Percentiles rank a stretch among this genome's conserved stretches.
phyloP scores from a whole-genome alignment of 1,284 basidiomycete species.

The Anthracocystis setariae region DNA sequence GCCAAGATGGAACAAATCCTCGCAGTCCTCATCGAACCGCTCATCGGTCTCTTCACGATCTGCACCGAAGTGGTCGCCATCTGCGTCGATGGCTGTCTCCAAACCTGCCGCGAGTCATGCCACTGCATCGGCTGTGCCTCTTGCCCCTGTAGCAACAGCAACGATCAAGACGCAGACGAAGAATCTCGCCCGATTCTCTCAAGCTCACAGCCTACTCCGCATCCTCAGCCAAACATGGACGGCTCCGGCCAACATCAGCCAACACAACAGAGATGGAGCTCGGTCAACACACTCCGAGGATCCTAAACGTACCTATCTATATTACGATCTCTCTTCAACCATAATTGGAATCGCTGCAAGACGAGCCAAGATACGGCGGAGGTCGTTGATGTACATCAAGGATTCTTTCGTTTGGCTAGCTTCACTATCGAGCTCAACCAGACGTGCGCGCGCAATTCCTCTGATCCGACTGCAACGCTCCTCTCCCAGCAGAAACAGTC shows the following conservation, averaged over 20 bases:
- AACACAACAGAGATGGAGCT: conserved; percentile 17
- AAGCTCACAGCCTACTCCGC: conserved; percentile 11
- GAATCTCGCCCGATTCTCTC: conserved; percentile 26
- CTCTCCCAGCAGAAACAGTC: conserved; percentile 12
- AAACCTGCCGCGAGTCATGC: conserved; percentile 40
- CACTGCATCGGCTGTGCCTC: conserved; percentile 25
- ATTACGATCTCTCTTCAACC: background rate
- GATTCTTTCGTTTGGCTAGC: conserved; percentile 21
- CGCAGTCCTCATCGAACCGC: conserved; percentile 22
- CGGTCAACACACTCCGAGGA: conserved; percentile 24
- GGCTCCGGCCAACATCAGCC: background rate
- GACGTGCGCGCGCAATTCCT: conserved; percentile 9
- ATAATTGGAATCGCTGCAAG: background rate
- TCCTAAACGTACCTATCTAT: background rate
- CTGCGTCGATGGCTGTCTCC: conserved; percentile 38
- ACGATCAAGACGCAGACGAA: conserved; percentile 12
- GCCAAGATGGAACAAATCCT: conserved; percentile 35
- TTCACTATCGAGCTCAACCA: conserved; percentile 6
- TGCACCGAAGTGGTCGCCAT: conserved; percentile 39
- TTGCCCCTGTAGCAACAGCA: conserved; percentile 8
- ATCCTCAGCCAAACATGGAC: conserved; percentile 11
- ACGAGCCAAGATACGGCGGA: conserved; percentile 11
- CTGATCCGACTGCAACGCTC: conserved; percentile 7
- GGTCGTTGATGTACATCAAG: conserved; percentile 25
- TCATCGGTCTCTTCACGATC: conserved; percentile 23